A percentile compares a stretch with the other conserved stretches of the same genome.
Evolutionary conservation across 1,139 yeast genomes (phyloP).

Genomic region (Pichia terricola): DNA sequence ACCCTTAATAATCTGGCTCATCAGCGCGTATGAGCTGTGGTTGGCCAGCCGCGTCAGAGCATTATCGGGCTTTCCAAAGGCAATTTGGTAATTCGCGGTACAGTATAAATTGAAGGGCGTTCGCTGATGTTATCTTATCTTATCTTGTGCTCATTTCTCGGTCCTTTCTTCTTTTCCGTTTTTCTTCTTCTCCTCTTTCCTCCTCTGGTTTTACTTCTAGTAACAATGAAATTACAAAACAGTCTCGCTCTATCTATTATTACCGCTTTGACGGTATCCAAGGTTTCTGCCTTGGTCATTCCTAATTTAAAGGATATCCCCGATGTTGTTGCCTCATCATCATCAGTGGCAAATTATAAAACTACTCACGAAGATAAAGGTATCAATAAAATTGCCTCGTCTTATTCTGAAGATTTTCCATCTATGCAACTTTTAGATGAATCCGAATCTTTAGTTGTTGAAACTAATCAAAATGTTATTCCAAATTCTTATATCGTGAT

Average conservation of each 20-base stretch:
- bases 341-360: slow-evolving; percentile 5
- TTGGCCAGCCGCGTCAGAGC: no score
- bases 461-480: slow-evolving; percentile 37
- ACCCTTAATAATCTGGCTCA: no score
- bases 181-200: not conserved
- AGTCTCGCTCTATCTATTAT: slow-evolving; percentile 40
- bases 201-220: not conserved
- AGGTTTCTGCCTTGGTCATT: slow-evolving; percentile 57
- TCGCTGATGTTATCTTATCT: no score
- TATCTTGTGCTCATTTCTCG: no score
- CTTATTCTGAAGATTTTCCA: slow-evolving; percentile 3
- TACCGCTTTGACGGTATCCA: slow-evolving; percentile 41
- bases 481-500: slow-evolving; percentile 75
- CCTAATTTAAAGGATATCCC: slow-evolving; percentile 43
- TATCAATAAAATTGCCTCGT: slow-evolving; percentile 1
- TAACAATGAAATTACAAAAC: slow-evolving; percentile 36
- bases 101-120: no score
- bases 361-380: slow-evolving; percentile 1
- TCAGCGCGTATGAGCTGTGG: no score
- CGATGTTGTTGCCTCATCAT: slow-evolving; percentile 28
- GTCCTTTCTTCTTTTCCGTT: not conserved
- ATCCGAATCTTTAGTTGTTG: slow-evolving; percentile 31
- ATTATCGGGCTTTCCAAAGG: no score
- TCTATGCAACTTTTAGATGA: slow-evolving; percentile 17
- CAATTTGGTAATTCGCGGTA: no score